Percentiles rank a stretch among this genome's conserved stretches.
Evolutionary conservation across 148 eudicot genomes (phyloP).

Genomic region (Silene uniflora): DNA sequence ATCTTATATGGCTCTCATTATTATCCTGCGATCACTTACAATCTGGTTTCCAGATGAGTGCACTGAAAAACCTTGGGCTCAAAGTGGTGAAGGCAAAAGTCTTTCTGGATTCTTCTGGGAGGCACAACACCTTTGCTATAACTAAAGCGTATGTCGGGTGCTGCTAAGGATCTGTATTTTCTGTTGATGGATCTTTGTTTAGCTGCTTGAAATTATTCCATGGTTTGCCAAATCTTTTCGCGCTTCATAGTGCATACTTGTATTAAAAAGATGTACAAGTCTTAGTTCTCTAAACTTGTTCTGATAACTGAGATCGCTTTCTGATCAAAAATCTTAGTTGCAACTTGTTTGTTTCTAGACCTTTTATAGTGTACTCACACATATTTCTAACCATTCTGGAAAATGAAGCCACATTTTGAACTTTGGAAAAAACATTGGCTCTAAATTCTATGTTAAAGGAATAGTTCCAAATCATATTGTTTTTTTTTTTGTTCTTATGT

Average conservation of each 20-base stretch:
- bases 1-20: slow-evolving; percentile 24
- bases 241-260: not conserved
- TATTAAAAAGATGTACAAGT: not conserved
- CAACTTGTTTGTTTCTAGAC: not conserved
- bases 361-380: not conserved
- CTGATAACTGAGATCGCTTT: not conserved
- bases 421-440: not conserved
- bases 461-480: not conserved
- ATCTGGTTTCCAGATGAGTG: slow-evolving; percentile 75
- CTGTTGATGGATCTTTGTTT: slow-evolving; percentile 16
- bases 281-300: not conserved
- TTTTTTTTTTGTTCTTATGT: not conserved
- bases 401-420: not conserved
- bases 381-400: not conserved
- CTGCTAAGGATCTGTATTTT: slow-evolving; percentile 18
- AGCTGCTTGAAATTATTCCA: not conserved
- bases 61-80: slow-evolving; percentile 86
- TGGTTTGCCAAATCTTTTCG: not conserved
- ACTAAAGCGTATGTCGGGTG: slow-evolving; percentile 80
- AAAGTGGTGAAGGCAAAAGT: slow-evolving; percentile 96
- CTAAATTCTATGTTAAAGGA: not conserved
- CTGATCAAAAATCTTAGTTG: too few relatives aligned
- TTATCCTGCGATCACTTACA: slow-evolving; percentile 24
- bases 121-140: slow-evolving; percentile 91
- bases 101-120: slow-evolving; percentile 93